These are phyloP conservation scores for Avena sativa DNA, from an alignment of 176 grass and related monocot genomes.

Conservation along the genomic window DNA sequence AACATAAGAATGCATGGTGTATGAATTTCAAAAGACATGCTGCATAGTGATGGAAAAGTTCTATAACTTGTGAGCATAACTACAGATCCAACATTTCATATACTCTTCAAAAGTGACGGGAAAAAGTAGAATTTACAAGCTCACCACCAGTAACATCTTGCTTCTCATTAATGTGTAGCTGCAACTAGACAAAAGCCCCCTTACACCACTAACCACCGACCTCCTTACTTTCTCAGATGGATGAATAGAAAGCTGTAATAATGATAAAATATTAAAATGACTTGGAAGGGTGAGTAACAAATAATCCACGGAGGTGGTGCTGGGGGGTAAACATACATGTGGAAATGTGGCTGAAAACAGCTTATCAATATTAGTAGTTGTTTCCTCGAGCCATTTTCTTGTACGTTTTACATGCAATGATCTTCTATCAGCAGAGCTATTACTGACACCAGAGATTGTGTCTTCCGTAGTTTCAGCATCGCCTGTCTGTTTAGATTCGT, in stretches of 20 bases:
- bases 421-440: constrained; percentile 48
- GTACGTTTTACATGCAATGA: constrained; percentile 68
- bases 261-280: constrained; percentile 32
- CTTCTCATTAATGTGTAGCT: constrained; percentile 60
- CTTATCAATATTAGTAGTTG: constrained; percentile 85
- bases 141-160: constrained; percentile 89
- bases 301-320: not conserved
- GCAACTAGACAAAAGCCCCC: constrained; percentile 75
- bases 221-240: constrained; percentile 90
- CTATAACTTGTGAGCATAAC: constrained; percentile 28
- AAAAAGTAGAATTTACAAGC: constrained; percentile 36
- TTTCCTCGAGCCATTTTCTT: constrained; percentile 83
- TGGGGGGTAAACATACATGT: constrained; percentile 56
- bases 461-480: constrained; percentile 40
- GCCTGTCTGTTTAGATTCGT: constrained; percentile 29
- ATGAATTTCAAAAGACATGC: constrained; percentile 33
- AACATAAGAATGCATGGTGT: constrained; percentile 5
- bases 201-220: constrained; percentile 66
- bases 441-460: constrained; percentile 20
- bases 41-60: constrained; percentile 10
- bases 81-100: constrained; percentile 16
- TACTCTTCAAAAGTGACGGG: not conserved
- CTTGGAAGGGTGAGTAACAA: constrained; percentile 28
- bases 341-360: constrained; percentile 77
- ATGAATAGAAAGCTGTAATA: constrained; percentile 83